phyloP scores from a whole-genome alignment of 768 basidiomycete species.

The Suillus subalutaceus region DNA sequence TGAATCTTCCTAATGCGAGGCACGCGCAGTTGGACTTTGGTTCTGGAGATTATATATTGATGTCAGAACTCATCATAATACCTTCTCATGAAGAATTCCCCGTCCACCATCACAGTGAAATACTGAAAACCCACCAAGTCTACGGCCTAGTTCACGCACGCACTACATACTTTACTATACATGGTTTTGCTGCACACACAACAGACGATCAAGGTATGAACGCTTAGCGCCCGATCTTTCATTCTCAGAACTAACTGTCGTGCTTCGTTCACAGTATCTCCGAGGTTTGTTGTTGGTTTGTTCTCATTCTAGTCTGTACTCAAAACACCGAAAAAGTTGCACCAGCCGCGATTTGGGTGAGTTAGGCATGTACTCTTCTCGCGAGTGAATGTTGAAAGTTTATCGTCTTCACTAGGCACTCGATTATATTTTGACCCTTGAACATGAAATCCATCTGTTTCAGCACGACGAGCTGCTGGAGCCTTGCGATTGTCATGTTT shows the following conservation, averaged over 20 bases:
- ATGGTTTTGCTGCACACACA: conserved; percentile 10
- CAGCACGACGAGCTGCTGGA: conserved; percentile 3
- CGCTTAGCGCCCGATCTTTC: not conserved
- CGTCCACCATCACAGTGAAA: not conserved
- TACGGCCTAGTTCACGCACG: not conserved
- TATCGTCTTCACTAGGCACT: conserved; percentile 4
- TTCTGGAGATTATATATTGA: not conserved
- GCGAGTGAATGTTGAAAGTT: not conserved
- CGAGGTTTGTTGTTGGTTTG: conserved; percentile 9
- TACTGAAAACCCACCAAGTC: too few species aligned
- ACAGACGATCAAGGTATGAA: conserved; percentile 14
- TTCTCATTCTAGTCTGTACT: too few species aligned
- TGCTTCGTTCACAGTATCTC: conserved; percentile 9
- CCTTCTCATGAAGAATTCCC: not conserved
- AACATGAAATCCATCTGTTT: conserved; percentile 15
- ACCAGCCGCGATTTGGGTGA: conserved; percentile 14
- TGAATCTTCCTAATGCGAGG: not conserved
- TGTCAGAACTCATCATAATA: not conserved
- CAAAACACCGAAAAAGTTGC: conserved; percentile 9
- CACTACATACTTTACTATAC: not conserved
- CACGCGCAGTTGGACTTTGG: not conserved
- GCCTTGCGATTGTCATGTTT: conserved; percentile 9
- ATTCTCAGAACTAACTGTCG: not conserved
- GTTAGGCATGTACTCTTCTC: not conserved
- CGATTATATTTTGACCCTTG: conserved; percentile 15